Evolutionary conservation across 2,329 filamentous ascomycete genomes (phyloP), one percentile per base, ranked within the genome.

Genomic region (Neurospora sp.): DNA sequence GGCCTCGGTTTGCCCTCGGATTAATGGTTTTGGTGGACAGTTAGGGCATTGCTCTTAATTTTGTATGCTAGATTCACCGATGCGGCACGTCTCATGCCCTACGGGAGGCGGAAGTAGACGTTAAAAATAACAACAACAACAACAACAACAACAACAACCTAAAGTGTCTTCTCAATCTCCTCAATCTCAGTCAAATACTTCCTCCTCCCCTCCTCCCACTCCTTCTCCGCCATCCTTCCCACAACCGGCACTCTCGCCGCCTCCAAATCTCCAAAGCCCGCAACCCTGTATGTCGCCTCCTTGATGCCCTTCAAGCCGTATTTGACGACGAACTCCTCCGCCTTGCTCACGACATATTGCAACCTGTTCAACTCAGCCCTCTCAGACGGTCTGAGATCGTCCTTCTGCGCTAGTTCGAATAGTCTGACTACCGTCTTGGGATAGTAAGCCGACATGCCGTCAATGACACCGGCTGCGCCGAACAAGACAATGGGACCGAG

Each of bases 241-340:
- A 80, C 81, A 39, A 90, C 79, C 3, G 88, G 89, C 72, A 89
- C 77, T 68, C 89, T 81, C 3, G 86, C 88, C 1, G 87, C 87
- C 73, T 86, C 86, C 70, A 83, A 78, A 38, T 85, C 85, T 1
- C 88, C 88, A 68, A 89, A 81, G 0, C 86, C 84, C 67, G 87
- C 83, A 7, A 89, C 81, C 52, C 85, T 80, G 71, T 82, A 84
- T 7, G 88, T 82, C 0, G 84, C 87, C 78, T 91, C 88, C 75
- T 89, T 89, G 76, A 91, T 89, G 1, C 89, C 89, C 2, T 90
- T 81, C 6, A 88, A 85, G 3, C 88, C 88, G 76, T 83, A 86
- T 73, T 82, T 84, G 8, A 85, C 89, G 71, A 91, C 84, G 70
- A 87, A 84, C 78, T 89, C 88, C 78, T 91, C 88, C 1, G 86